Conservation (phyloP, 73 alveolate genomes). For the Paramecium pentaurelia region DNA sequence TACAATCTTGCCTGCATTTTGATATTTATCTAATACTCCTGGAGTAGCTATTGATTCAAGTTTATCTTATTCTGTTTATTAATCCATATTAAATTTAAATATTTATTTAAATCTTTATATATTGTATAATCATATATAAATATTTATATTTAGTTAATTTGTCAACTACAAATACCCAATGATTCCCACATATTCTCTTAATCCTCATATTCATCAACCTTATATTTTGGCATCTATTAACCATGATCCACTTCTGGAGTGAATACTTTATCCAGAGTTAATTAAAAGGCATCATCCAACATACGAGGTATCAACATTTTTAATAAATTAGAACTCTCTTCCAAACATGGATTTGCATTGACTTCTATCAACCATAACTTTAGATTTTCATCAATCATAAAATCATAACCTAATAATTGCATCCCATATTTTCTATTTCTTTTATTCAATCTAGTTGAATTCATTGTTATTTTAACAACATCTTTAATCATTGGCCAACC, state of each 20-base stretch:
- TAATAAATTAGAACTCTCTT: slow-evolving; percentile 78
- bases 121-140: background rate
- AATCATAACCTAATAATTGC: slow-evolving; percentile 96
- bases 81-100: slow-evolving; percentile 36
- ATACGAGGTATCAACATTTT: slow-evolving; percentile 80
- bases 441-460: slow-evolving; percentile 74
- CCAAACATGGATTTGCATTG: slow-evolving; percentile 98
- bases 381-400: slow-evolving; percentile 89
- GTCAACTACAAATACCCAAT: background rate
- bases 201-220: slow-evolving; percentile 40
- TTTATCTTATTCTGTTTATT: slow-evolving; percentile 46
- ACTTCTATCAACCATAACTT: slow-evolving; percentile 91
- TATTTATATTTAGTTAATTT: background rate
- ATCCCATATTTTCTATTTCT: slow-evolving; percentile 78
- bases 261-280: slow-evolving; percentile 70
- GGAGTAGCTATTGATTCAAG: slow-evolving; percentile 75
- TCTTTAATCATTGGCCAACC: slow-evolving; percentile 70
- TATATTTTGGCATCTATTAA: background rate
- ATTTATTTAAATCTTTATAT: slow-evolving; percentile 18
- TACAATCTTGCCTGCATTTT: slow-evolving; percentile 84
- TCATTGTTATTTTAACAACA: slow-evolving; percentile 66
- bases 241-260: slow-evolving; percentile 22
- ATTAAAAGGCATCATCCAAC: slow-evolving; percentile 87
- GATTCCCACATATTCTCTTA: slow-evolving; percentile 59
- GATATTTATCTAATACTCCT: slow-evolving; percentile 82